Percentiles rank a stretch among this genome's conserved stretches.
Conservation (phyloP, 2,329 filamentous ascomycete species). For the Fusarium veterinarium region DNA sequence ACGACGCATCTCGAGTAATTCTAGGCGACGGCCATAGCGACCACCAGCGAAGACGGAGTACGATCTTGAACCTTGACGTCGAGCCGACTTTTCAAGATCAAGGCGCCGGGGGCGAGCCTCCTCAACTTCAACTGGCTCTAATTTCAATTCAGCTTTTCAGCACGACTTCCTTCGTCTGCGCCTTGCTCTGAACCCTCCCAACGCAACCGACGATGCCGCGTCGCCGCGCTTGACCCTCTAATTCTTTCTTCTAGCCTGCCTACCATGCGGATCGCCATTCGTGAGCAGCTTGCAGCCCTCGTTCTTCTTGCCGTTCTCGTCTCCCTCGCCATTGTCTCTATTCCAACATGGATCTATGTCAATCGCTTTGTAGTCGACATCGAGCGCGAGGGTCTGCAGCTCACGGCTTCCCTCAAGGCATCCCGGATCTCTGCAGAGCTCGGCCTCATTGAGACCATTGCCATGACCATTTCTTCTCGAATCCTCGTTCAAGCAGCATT, state of each 20-base stretch:
- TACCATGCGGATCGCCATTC: constrained; percentile 85
- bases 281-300: constrained; percentile 85
- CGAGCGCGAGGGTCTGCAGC: constrained; percentile 71
- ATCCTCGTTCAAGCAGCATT: constrained; percentile 68
- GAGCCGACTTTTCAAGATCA: constrained; percentile 6
- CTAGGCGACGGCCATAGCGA: constrained; percentile 15
- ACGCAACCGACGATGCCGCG: constrained; percentile 44
- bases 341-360: constrained; percentile 77
- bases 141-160: constrained; percentile 1
- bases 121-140: background rate
- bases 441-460: constrained; percentile 80
- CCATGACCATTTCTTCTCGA: constrained; percentile 76
- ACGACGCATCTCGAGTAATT: constrained; percentile 13
- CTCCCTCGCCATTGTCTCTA: constrained; percentile 80
- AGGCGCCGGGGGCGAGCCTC: constrained; percentile 4
- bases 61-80: background rate
- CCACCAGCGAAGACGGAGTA: constrained; percentile 3
- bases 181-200: constrained; percentile 11
- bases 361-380: constrained; percentile 64
- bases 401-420: constrained; percentile 89
- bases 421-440: constrained; percentile 83
- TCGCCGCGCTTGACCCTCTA: constrained; percentile 35
- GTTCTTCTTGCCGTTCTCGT: constrained; percentile 80
- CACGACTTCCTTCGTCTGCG: constrained; percentile 16
- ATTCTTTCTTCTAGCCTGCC: constrained; percentile 41